Conservation (phyloP, 768 basidiomycete genomes). For the Boletus speciosus region DNA sequence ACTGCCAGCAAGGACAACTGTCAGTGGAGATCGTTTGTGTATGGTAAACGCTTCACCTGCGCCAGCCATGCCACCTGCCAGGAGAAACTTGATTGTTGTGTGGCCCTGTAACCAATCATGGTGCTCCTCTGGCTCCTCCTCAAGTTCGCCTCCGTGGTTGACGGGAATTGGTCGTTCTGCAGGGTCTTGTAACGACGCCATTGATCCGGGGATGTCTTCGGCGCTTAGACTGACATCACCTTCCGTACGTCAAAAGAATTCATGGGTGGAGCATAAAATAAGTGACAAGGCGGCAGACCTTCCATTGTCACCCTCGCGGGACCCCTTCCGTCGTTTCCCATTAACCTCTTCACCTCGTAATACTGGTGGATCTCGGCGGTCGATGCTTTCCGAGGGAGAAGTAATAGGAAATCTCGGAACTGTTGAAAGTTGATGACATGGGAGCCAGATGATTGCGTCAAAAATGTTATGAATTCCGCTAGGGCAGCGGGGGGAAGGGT, state of each 20-base stretch:
- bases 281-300: conserved; percentile 46
- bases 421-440: conserved; percentile 74
- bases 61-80: conserved; percentile 93
- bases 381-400: conserved; percentile 78
- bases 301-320: conserved; percentile 85
- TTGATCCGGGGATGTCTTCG: conserved; percentile 60
- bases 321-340: conserved; percentile 75
- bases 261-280: conserved; percentile 16
- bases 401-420: conserved; percentile 86
- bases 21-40: neutral
- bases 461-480: conserved; percentile 74
- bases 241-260: conserved; percentile 34
- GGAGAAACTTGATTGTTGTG: conserved; percentile 81
- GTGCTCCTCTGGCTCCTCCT: conserved; percentile 59
- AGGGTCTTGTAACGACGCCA: conserved; percentile 12
- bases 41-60: conserved; percentile 56
- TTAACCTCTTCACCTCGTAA: conserved; percentile 64
- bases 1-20: conserved; percentile 46
- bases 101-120: conserved; percentile 61
- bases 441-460: conserved; percentile 69
- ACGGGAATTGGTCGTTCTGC: conserved; percentile 13
- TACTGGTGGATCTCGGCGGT: conserved; percentile 83
- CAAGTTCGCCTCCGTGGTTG: conserved; percentile 39
- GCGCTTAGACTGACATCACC: conserved; percentile 77
- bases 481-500: conserved; percentile 64